These are phyloP conservation scores for Nitzschia inconspicua DNA, from an alignment of 108 stramenopile genomes.

Conservation along the genomic window DNA sequence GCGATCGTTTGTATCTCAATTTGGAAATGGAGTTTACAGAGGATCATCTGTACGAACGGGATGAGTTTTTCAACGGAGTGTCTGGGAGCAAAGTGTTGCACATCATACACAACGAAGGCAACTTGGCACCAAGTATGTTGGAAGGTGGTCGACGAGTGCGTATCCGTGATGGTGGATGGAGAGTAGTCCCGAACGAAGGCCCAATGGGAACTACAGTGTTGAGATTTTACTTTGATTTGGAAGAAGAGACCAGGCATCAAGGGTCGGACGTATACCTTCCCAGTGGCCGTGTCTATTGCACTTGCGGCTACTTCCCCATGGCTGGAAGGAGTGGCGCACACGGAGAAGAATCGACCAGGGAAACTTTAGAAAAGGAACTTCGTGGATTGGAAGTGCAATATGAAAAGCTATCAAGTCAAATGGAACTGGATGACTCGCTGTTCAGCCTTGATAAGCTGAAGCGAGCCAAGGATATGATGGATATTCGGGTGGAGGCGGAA, in stretches of 20 bases:
- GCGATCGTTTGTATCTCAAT: constrained; percentile 53
- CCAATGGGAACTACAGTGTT: constrained; percentile 64
- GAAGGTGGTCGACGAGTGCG: constrained; percentile 44
- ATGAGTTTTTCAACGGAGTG: constrained; percentile 58
- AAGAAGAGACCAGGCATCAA: constrained; percentile 44
- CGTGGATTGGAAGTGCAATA: constrained; percentile 22
- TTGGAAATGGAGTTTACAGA: constrained; percentile 63
- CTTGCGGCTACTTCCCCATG: constrained; percentile 78
- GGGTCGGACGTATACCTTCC: constrained; percentile 65
- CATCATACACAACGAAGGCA: constrained; percentile 31
- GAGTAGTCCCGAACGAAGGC: constrained; percentile 54
- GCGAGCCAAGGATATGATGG: constrained; percentile 28
- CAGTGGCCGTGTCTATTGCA: constrained; percentile 63
- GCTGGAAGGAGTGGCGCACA: background rate
- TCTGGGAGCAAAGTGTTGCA: constrained; percentile 50
- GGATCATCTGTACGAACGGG: constrained; percentile 44
- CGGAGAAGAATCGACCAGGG: constrained; percentile 21
- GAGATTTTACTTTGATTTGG: constrained; percentile 65
- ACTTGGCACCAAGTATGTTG: constrained; percentile 38
- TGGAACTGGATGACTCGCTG: constrained; percentile 13
- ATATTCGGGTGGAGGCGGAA: constrained; percentile 30
- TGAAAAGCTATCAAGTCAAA: constrained; percentile 19
- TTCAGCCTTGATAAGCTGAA: constrained; percentile 30
- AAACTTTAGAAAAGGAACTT: constrained; percentile 39
- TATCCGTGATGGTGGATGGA: constrained; percentile 63